These are phyloP conservation scores for Neoboletus magnificus DNA, from an alignment of 768 basidiomycete genomes.

Conservation along the genomic window DNA sequence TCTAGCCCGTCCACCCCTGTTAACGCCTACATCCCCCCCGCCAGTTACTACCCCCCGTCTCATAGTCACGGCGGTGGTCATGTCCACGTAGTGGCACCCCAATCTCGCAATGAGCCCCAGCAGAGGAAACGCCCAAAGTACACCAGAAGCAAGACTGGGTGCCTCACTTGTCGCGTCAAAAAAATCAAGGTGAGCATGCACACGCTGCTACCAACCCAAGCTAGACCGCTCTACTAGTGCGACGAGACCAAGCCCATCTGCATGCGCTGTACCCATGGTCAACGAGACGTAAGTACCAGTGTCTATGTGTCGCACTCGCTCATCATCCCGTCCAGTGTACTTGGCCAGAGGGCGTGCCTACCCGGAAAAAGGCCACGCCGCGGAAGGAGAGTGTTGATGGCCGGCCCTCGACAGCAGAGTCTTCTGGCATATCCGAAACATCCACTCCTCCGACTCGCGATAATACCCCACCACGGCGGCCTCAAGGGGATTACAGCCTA, in stretches of 20 bases:
- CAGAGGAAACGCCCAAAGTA: constrained; percentile 87
- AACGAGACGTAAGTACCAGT: constrained; percentile 61
- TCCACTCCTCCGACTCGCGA: constrained; percentile 73
- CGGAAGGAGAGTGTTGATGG: constrained; percentile 60
- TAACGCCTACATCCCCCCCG: constrained; percentile 40
- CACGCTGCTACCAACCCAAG: background rate
- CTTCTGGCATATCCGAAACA: constrained; percentile 65
- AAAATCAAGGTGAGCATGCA: constrained; percentile 77
- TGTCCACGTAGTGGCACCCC: constrained; percentile 47
- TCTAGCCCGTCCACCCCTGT: constrained; percentile 34
- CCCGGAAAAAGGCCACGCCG: constrained; percentile 60
- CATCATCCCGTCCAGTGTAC: constrained; percentile 52
- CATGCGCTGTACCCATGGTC: constrained; percentile 81
- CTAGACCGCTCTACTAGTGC: constrained; percentile 49
- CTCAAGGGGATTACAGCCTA: constrained; percentile 38
- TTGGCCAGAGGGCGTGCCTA: constrained; percentile 78
- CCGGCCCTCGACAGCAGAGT: constrained; percentile 72
- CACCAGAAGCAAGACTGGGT: constrained; percentile 91
- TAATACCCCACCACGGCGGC: constrained; percentile 57
- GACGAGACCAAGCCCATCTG: constrained; percentile 89
- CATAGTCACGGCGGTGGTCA: constrained; percentile 32
- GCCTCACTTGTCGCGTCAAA: constrained; percentile 89
- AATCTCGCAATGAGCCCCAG: constrained; percentile 48
- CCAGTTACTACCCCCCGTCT: constrained; percentile 38
- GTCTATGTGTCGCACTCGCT: constrained; percentile 11